Base-by-base conservation (phyloP, 768 basidiomycete species). In the Russula sp. region DNA sequence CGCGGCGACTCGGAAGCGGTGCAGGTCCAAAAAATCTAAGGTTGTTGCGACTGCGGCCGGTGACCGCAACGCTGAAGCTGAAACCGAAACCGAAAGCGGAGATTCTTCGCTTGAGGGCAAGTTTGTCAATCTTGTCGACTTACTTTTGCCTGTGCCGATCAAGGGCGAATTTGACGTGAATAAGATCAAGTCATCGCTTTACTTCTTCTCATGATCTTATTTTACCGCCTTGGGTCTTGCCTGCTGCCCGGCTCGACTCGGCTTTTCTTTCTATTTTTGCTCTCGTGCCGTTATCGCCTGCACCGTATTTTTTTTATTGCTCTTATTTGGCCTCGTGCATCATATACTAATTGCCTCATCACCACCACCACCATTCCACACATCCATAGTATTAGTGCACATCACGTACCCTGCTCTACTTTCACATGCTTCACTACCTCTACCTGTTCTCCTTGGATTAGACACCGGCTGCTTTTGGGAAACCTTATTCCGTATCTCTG, bases 101-200 rank as follows among this genome's bases (percentile, higher is more conserved):
- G 38, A 40, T 40, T 0, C 38, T 49, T 58, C 52, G 7, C 40
- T 63, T 14, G 61, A 62, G 70, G 79, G 80, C 77, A 86, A 84
- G 78, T 94, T 93, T 72, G 82, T 97, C 59, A 79, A 84, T 68
- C 75, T 98, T 50, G 75, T 78, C 36, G 88, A 91, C 69, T 68
- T 95, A 69, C 74, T 98, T 22, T 94, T 94, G 0, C 88, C 86
- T 0, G 74, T 94, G 24, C 96, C 96, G 0, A 73, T 83, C 75
- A 92, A 91, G 78, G 96, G 96, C 60, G 78, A 79, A 62, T 97
- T 98, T 73, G 83, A 91, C 68, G 92, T 98, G 66, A 79, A 84
- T 70, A 80, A 79, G 65, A 94, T 98, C 76, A 88, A 88, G 73
- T 76, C 84, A 62, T 92, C 89, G 49, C 80, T 81, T 42, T 98